A percentile compares a stretch with the other conserved stretches of the same genome.
phyloP scores from a whole-genome alignment of 129 eudicot species.

The Lactuca sativa region DNA sequence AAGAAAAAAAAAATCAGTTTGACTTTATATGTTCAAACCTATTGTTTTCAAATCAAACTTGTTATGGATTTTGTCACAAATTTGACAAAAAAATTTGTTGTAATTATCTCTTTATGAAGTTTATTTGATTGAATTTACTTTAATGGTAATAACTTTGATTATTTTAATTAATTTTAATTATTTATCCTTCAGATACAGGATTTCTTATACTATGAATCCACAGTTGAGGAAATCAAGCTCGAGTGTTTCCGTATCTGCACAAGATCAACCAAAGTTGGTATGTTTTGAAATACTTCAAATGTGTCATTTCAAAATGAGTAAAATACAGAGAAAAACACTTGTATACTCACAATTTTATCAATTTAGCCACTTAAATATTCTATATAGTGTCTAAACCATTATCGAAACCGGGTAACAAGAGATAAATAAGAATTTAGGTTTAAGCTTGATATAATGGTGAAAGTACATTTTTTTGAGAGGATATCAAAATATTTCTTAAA shows the following conservation, averaged over 20 bases:
- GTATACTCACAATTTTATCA: background rate
- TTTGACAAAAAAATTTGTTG: background rate
- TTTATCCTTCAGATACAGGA: conserved; percentile 6
- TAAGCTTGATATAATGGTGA: background rate
- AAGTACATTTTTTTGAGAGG: background rate
- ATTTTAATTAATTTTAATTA: too few species aligned
- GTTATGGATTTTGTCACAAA: background rate
- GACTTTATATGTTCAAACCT: conserved; percentile 14
- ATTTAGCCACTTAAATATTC: background rate
- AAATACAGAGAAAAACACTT: background rate
- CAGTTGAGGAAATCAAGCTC: conserved; percentile 35
- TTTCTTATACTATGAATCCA: conserved; percentile 33
- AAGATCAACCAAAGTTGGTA: conserved; percentile 39
- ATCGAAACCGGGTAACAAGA: too few species aligned
- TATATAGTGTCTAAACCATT: too few species aligned
- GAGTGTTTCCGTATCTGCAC: conserved; percentile 25
- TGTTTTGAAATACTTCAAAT: background rate
- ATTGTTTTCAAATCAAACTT: conserved; percentile 7
- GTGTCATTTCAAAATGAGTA: background rate
- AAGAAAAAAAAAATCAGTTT: background rate
- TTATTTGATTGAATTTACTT: background rate
- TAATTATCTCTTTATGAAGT: background rate
- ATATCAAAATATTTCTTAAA: background rate
- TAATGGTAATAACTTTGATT: background rate
- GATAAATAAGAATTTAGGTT: background rate